Evolutionary conservation across 139 green algal species (phyloP), one percentile per base, ranked within the genome.

Genomic region (Yamagishiella unicocca): DNA sequence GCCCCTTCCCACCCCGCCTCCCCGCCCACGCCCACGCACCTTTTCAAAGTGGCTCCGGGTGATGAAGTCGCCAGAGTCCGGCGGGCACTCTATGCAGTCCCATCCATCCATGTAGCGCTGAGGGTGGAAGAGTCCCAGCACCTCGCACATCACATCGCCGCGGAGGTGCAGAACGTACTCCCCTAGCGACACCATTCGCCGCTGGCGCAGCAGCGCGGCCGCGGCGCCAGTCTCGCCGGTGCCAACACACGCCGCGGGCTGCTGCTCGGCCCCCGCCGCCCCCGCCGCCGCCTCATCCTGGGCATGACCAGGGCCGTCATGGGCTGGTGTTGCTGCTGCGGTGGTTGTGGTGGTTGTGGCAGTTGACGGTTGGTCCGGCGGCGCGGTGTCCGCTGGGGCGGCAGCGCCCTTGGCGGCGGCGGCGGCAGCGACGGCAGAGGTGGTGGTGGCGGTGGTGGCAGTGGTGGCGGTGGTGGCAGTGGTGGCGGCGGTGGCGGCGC

Each of bases 21-120:
- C 3, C 43, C 4, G 10, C 10, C 10, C 21, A 7, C n/a, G n/a
- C n/a, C n/a, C n/a, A 9, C 78, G 6, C 43, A 75, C 79, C 79
- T 64, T 85, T 27, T 85, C 79, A 25, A 85, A 85, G 10, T 85
- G 61, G 61, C 61, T 76, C 19, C 79, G 29, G 6, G 61, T 46
- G 9, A 85, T 29, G 55, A 75, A 84, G 58, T 38, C 31, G 1
- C 78, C 78, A 4, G 58, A 75, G 27, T 43, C 55, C 10, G 58
- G 58, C 6, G 78, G 78, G 27, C 31, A 62, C n/a, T 84, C 78
- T 7, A 84, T 71, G 40, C 78, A 84, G 24, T 84, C 78, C 0
- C 8, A 5, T 1, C 43, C n/a, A 4, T 58, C 58, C 58, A 84
- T 6, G 55, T 84, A 84, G 10, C 58, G 78, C 37, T 42, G 4